Evolutionary conservation across 2,329 filamentous ascomycete species (phyloP).

Genomic region (Xylaria sp.): DNA sequence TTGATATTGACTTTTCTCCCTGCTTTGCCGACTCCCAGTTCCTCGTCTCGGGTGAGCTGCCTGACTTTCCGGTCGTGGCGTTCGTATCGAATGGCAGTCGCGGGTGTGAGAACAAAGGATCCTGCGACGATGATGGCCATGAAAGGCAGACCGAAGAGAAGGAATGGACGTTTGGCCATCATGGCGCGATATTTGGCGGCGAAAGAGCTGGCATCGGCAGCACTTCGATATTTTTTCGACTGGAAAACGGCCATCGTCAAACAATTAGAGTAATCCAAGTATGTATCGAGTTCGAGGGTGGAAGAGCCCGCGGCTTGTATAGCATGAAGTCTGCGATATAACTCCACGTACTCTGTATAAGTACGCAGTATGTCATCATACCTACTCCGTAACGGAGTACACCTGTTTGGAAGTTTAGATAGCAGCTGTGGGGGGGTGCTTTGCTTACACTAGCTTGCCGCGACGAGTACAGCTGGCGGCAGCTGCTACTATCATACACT

Average conservation of each 20-base stretch:
- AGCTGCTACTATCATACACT: neutral
- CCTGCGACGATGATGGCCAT: conserved; percentile 88
- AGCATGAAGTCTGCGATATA: neutral
- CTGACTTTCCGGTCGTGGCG: conserved; percentile 89
- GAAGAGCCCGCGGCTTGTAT: neutral
- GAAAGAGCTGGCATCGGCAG: conserved; percentile 73
- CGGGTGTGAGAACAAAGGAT: conserved; percentile 93
- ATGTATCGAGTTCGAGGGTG: neutral
- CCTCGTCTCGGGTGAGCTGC: conserved; percentile 86
- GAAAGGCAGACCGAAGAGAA: conserved; percentile 94
- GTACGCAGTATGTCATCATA: neutral
- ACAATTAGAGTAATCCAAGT: neutral
- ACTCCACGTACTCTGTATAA: neutral
- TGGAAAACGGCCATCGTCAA: conserved; percentile 70
- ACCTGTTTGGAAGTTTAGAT: neutral
- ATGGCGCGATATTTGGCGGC: conserved; percentile 79
- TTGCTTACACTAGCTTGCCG: no score
- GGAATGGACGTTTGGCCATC: conserved; percentile 83
- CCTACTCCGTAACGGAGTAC: no score
- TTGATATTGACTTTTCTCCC: conserved; percentile 79
- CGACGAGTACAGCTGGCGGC: neutral
- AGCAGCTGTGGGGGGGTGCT: neutral
- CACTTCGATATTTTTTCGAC: conserved; percentile 75
- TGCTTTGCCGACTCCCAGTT: conserved; percentile 79
- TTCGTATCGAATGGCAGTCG: conserved; percentile 93